Evolutionary conservation across 441 rosid species (phyloP).

Genomic region (Populus trichocarpa): DNA sequence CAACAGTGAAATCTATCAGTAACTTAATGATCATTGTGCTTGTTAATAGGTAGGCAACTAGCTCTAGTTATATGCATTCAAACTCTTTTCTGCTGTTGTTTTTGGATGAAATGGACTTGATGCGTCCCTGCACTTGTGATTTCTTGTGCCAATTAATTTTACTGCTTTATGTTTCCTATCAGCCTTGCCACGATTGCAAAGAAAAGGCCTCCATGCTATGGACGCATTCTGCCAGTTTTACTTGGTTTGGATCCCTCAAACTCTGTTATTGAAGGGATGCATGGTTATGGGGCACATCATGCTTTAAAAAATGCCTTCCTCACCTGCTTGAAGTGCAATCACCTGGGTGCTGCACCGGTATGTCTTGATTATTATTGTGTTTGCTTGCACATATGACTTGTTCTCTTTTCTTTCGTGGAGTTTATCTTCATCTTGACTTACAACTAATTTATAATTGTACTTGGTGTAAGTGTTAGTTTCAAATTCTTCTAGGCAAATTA

Average conservation of each 20-base stretch:
- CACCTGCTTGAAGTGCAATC: conserved; percentile 80
- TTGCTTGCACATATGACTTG: neutral
- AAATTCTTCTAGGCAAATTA: neutral
- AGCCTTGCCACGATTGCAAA: conserved; percentile 90
- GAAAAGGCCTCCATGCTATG: conserved; percentile 89
- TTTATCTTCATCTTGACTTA: neutral
- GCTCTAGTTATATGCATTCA: conserved; percentile 14
- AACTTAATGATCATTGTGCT: conserved; percentile 68
- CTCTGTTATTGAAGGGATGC: conserved; percentile 58
- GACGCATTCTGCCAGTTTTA: conserved; percentile 90
- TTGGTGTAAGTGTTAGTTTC: neutral
- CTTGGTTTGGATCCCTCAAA: conserved; percentile 84
- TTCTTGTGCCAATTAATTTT: conserved; percentile 7
- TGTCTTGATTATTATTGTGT: conserved; percentile 19
- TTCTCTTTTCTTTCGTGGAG: neutral
- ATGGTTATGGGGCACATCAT: conserved; percentile 61
- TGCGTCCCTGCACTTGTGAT: neutral
- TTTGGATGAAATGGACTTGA: neutral
- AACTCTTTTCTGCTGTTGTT: conserved; percentile 9
- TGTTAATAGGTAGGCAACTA: conserved; percentile 59
- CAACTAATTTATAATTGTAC: neutral
- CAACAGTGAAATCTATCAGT: conserved; percentile 76
- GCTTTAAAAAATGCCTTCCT: conserved; percentile 75
- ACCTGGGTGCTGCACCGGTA: conserved; percentile 99
- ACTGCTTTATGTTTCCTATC: conserved; percentile 29